Conservation (phyloP, 1,284 basidiomycete species). For the Abortiporus biennis region DNA sequence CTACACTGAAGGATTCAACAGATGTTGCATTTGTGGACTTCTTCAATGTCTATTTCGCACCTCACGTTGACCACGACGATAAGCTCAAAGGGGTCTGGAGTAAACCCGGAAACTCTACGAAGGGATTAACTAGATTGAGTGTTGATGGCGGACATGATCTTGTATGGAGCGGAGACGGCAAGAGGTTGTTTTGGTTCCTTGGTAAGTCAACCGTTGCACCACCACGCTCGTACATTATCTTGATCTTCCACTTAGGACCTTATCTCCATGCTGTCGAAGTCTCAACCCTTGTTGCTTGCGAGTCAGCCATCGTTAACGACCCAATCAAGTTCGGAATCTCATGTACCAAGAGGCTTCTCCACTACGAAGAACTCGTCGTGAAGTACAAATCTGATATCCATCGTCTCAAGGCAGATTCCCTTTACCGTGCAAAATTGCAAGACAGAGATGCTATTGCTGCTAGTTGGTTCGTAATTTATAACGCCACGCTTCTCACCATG, state of each 20-base stretch:
- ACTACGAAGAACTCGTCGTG: conserved; percentile 50
- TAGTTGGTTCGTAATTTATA: conserved; percentile 46
- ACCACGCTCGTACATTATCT: background rate
- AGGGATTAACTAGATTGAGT: conserved; percentile 52
- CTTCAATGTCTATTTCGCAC: conserved; percentile 54
- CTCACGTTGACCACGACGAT: conserved; percentile 32
- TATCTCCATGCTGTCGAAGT: conserved; percentile 58
- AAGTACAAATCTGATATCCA: conserved; percentile 55
- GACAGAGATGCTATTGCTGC: conserved; percentile 15
- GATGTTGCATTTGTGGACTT: conserved; percentile 58
- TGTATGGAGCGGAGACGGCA: conserved; percentile 55
- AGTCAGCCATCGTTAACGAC: conserved; percentile 40
- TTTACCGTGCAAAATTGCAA: conserved; percentile 12
- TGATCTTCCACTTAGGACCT: conserved; percentile 39
- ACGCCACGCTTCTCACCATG: conserved; percentile 67
- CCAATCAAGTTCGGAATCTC: conserved; percentile 47
- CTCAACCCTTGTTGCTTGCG: conserved; percentile 42
- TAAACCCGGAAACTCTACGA: conserved; percentile 59
- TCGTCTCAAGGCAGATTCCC: conserved; percentile 49
- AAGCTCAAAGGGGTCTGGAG: conserved; percentile 58
- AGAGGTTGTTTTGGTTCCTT: conserved; percentile 63
- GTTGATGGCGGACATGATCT: conserved; percentile 68
- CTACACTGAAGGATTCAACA: conserved; percentile 10
- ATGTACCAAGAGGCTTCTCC: conserved; percentile 47
- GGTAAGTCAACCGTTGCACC: conserved; percentile 32